Conservation (phyloP, 768 basidiomycete species). For the Mycena leptocephala region DNA sequence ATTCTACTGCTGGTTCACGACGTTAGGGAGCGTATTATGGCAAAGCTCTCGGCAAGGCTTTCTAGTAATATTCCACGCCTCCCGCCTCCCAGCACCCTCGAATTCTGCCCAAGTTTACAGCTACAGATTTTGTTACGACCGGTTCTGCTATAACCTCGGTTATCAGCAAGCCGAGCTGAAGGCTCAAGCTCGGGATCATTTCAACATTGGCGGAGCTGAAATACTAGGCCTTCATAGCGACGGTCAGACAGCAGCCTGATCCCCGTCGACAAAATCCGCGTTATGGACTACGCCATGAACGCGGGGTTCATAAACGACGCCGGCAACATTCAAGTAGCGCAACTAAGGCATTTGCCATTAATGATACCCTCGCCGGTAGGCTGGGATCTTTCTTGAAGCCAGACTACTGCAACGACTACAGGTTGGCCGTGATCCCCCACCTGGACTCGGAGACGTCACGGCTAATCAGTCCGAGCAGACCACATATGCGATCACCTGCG, state of each 20-base stretch:
- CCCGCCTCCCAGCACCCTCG: too few species aligned
- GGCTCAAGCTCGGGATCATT: too few species aligned
- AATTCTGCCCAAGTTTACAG: too few species aligned
- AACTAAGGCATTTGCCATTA: not conserved
- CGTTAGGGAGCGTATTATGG: too few species aligned
- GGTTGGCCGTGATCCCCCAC: not conserved
- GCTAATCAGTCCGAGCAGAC: constrained; percentile 1
- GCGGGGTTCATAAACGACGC: not conserved
- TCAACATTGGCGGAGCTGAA: constrained; percentile 1
- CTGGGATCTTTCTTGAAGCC: not conserved
- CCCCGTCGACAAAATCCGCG: not conserved
- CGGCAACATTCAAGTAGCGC: not conserved
- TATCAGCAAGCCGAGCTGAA: too few species aligned
- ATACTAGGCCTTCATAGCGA: not conserved
- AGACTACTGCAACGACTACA: not conserved
- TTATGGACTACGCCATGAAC: not conserved
- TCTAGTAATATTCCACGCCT: too few species aligned
- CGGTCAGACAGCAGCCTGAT: not conserved
- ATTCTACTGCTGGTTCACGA: too few species aligned
- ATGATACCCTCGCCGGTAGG: not conserved
- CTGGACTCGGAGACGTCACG: not conserved
- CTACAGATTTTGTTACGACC: too few species aligned
- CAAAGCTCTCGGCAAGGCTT: too few species aligned
- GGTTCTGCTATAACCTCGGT: too few species aligned
- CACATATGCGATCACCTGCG: constrained; percentile 3